Percentiles rank a stretch among this genome's conserved stretches.
Evolutionary conservation across 805 yeast genomes (phyloP).

Genomic region (Torulaspora franciscae): DNA sequence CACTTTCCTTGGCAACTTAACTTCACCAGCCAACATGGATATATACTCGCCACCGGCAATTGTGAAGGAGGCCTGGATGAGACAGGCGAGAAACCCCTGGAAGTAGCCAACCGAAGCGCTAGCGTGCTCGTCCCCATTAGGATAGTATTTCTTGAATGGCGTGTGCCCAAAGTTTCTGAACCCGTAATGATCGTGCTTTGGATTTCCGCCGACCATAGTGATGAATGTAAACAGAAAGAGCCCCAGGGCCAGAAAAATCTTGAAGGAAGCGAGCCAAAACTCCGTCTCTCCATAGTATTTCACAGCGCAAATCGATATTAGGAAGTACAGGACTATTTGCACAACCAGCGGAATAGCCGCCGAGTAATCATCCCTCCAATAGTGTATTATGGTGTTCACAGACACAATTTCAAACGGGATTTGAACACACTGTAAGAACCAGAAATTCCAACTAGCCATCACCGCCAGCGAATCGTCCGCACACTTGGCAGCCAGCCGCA

Average conservation of each 20-base stretch:
- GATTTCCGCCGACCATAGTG: conserved; percentile 87
- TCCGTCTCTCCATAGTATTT: conserved; percentile 75
- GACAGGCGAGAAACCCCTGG: conserved; percentile 65
- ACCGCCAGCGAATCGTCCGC: conserved; percentile 71
- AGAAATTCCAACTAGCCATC: conserved; percentile 75
- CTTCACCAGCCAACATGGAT: conserved; percentile 81
- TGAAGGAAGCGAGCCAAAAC: conserved; percentile 71
- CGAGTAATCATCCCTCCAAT: conserved; percentile 71
- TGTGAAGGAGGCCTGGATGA: conserved; percentile 69
- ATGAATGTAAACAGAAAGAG: conserved; percentile 68
- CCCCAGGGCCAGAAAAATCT: conserved; percentile 70
- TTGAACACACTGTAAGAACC: conserved; percentile 67
- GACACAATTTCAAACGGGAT: conserved; percentile 83
- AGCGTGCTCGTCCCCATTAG: conserved; percentile 39
- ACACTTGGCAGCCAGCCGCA: conserved; percentile 68
- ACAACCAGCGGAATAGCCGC: conserved; percentile 66
- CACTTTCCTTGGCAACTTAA: conserved; percentile 61
- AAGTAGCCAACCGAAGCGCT: conserved; percentile 47
- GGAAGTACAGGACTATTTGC: conserved; percentile 57
- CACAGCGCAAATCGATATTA: conserved; percentile 70
- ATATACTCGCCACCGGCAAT: conserved; percentile 85
- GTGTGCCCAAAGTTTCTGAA: conserved; percentile 52
- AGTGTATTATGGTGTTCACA: conserved; percentile 72
- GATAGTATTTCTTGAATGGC: conserved; percentile 52
- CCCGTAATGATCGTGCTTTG: conserved; percentile 57